Conservation (phyloP, 495 filamentous ascomycete genomes). For the Xylaria acuta region DNA sequence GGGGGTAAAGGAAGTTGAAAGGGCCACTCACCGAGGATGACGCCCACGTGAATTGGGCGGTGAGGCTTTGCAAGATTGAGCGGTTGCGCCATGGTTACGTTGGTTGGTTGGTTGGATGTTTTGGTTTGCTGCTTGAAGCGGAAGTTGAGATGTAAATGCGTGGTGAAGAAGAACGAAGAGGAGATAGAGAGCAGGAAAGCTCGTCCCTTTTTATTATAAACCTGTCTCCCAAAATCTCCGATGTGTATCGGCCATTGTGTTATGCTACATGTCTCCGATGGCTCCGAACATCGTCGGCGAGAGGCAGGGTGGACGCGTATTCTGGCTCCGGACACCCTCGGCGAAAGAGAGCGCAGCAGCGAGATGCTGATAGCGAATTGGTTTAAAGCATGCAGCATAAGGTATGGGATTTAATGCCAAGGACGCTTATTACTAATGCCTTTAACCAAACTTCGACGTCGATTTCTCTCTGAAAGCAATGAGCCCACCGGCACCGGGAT, state of each 20-base stretch:
- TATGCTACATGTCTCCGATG: background rate
- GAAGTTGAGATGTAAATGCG: background rate
- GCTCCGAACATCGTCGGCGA: slow-evolving; percentile 12
- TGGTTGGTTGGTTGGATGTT: background rate
- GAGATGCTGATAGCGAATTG: background rate
- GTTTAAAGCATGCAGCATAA: background rate
- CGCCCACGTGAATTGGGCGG: slow-evolving; percentile 10
- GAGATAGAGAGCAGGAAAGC: background rate
- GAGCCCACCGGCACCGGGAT: background rate
- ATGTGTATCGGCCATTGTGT: background rate
- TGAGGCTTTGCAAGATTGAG: slow-evolving; percentile 16
- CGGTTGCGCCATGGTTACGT: slow-evolving; percentile 8
- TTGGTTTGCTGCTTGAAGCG: background rate
- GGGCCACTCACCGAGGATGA: slow-evolving; percentile 13
- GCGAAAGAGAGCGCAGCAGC: background rate
- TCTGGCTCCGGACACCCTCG: slow-evolving; percentile 13
- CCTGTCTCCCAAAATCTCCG: background rate
- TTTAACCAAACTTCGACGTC: background rate
- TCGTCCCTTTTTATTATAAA: background rate
- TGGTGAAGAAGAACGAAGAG: background rate
- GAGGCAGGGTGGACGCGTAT: background rate
- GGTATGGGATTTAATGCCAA: background rate
- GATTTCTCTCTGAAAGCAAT: background rate
- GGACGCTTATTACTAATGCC: background rate
- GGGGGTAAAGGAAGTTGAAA: background rate